A percentile compares a stretch with the other conserved stretches of the same genome.
Evolutionary conservation across 1,284 basidiomycete species (phyloP).

Genomic region (Rhodotorula sp.): DNA sequence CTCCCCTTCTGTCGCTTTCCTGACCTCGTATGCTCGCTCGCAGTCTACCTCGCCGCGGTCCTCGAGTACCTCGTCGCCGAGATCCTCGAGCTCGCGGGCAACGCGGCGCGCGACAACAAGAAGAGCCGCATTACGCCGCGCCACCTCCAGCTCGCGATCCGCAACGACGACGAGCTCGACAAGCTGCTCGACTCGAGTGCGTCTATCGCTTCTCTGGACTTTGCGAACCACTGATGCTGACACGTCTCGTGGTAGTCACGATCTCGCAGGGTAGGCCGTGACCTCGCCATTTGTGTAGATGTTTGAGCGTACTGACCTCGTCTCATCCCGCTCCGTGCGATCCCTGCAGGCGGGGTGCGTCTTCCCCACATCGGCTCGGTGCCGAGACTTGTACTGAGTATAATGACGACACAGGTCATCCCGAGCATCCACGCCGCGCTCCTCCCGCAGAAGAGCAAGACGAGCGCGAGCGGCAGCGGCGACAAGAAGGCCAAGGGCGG

Average conservation of each 20-base stretch:
- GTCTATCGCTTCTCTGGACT: not conserved
- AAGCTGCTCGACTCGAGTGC: constrained; percentile 67
- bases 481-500: constrained; percentile 1
- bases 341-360: not conserved
- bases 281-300: too few relatives aligned
- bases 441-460: constrained; percentile 61
- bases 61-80: constrained; percentile 83
- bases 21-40: constrained; percentile 34
- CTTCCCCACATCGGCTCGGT: not conserved
- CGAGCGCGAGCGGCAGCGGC: constrained; percentile 43
- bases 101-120: constrained; percentile 70
- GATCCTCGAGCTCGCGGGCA: constrained; percentile 83
- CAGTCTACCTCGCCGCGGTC: constrained; percentile 82
- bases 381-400: constrained; percentile 18
- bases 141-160: constrained; percentile 85
- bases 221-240: not conserved
- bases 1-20: not conserved
- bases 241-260: constrained; percentile 57
- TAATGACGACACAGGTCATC: constrained; percentile 64
- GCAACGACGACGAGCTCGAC: constrained; percentile 55
- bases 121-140: constrained; percentile 88
- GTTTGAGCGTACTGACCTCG: not conserved
- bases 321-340: too few relatives aligned
- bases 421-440: constrained; percentile 67
- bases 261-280: constrained; percentile 69